Percentiles rank a stretch among this genome's conserved stretches.
Evolutionary conservation across 306 rosid genomes (phyloP).

Genomic region (Potentilla sterilis): DNA sequence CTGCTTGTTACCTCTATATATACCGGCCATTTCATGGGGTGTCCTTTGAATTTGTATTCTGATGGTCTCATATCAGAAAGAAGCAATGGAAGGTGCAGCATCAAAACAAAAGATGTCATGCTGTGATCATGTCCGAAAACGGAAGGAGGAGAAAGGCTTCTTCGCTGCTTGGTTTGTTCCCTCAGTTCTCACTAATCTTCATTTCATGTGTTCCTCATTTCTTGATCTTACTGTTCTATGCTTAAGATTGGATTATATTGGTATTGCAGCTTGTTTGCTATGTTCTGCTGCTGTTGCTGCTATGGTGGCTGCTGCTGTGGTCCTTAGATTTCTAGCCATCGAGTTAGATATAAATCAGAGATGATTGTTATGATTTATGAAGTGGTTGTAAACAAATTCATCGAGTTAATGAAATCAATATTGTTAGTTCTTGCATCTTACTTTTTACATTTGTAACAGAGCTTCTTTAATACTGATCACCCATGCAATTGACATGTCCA

Average conservation of each 20-base stretch:
- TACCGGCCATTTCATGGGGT: not conserved
- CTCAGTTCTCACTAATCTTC: not conserved
- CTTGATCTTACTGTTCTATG: not conserved
- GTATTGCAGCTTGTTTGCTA: slow-evolving; percentile 42
- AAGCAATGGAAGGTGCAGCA: slow-evolving; percentile 43
- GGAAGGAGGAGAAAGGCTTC: slow-evolving; percentile 47
- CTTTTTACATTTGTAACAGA: slow-evolving; percentile 2
- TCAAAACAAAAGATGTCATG: slow-evolving; percentile 40
- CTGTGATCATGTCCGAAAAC: slow-evolving; percentile 39
- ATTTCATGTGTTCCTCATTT: slow-evolving; percentile 10
- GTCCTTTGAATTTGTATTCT: no score
- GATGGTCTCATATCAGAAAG: slow-evolving; percentile 3
- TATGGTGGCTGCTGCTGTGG: slow-evolving; percentile 57
- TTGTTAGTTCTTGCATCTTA: slow-evolving; percentile 3
- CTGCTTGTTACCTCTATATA: not conserved
- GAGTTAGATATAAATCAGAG: not conserved
- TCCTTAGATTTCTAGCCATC: slow-evolving; percentile 29
- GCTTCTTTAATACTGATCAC: slow-evolving; percentile 19
- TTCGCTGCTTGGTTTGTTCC: slow-evolving; percentile 48
- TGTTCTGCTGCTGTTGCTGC: slow-evolving; percentile 71
- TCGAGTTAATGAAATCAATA: not conserved
- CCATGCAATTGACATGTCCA: slow-evolving; percentile 24
- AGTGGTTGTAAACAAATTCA: not conserved
- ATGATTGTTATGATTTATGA: not conserved
- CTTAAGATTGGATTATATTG: not conserved